phyloP scores from a whole-genome alignment of 1,139 yeast genomes.

The Yamadazyma atmosphaerica region DNA sequence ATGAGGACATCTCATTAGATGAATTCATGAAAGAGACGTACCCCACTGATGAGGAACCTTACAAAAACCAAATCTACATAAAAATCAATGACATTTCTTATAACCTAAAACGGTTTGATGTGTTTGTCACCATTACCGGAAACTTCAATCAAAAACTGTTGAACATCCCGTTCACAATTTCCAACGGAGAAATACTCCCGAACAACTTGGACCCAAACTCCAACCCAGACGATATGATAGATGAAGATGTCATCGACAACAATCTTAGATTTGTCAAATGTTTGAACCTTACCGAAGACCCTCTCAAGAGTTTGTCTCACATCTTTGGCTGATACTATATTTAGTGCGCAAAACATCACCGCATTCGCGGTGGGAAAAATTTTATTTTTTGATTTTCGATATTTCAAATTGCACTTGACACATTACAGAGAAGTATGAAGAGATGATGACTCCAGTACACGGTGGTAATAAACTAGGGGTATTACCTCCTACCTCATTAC shows the following conservation, averaged over 20 bases:
- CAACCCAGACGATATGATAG: slow-evolving; percentile 23
- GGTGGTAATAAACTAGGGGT: slow-evolving; percentile 9
- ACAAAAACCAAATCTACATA: slow-evolving; percentile 18
- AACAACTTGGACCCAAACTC: slow-evolving; percentile 3
- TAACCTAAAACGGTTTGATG: slow-evolving; percentile 21
- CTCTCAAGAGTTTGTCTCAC: slow-evolving; percentile 20
- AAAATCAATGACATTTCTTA: slow-evolving; percentile 27
- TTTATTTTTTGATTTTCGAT: neutral
- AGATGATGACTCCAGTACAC: slow-evolving; percentile 1
- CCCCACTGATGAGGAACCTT: slow-evolving; percentile 6
- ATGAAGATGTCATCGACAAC: slow-evolving; percentile 16
- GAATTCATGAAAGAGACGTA: slow-evolving; percentile 15
- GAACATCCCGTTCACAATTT: slow-evolving; percentile 23
- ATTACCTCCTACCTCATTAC: slow-evolving; percentile 35
- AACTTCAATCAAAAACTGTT: slow-evolving; percentile 16
- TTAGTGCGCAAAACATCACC: too few species aligned
- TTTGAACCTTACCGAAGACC: slow-evolving; percentile 35
- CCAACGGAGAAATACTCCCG: slow-evolving; percentile 29
- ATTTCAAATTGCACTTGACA: neutral
- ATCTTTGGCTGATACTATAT: slow-evolving; percentile 2
- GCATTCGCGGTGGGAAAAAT: neutral
- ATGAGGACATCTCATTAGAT: slow-evolving; percentile 11
- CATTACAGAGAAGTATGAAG: neutral
- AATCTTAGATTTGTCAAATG: slow-evolving; percentile 22
- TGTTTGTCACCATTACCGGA: slow-evolving; percentile 25